phyloP scores from a whole-genome alignment of 2,329 filamentous ascomycete species.

The Penicillium polonicum region DNA sequence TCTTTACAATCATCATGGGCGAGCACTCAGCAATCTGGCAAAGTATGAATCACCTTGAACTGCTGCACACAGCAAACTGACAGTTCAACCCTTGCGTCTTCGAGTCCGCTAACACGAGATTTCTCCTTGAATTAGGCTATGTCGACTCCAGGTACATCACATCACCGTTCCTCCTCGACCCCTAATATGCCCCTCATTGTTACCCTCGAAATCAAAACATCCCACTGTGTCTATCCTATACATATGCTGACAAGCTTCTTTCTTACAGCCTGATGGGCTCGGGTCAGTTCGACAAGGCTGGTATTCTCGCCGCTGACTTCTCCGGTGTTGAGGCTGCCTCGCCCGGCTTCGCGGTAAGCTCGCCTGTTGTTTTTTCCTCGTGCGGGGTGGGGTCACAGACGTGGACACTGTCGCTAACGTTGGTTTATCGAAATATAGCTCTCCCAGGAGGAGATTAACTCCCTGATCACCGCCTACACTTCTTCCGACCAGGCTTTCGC shows the following conservation, averaged over 20 bases:
- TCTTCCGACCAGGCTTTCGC: conserved; percentile 48
- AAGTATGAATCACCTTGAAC: conserved; percentile 25
- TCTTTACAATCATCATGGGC: conserved; percentile 30
- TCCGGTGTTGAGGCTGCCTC: conserved; percentile 77
- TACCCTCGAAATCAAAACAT: conserved; percentile 6
- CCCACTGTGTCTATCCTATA: background rate
- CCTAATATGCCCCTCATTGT: conserved; percentile 4
- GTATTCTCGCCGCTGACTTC: conserved; percentile 78
- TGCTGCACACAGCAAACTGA: background rate
- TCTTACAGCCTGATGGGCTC: conserved; percentile 70
- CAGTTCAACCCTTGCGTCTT: conserved; percentile 3
- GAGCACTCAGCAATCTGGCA: conserved; percentile 40
- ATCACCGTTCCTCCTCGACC: conserved; percentile 10
- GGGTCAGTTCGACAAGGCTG: conserved; percentile 77
- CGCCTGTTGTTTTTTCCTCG: conserved; percentile 13
- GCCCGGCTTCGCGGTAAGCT: conserved; percentile 68
- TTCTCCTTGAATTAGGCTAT: conserved; percentile 50
- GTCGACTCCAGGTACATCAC: conserved; percentile 61
- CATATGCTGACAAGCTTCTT: conserved; percentile 13
- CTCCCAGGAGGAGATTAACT: conserved; percentile 55
- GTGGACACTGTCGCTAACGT: background rate
- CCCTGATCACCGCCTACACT: conserved; percentile 54
- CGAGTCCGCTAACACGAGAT: conserved; percentile 14
- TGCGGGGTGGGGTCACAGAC: conserved; percentile 7
- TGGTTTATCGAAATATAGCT: conserved; percentile 40